Evolutionary conservation across 2,329 filamentous ascomycete genomes (phyloP), one percentile per base, ranked within the genome.

Genomic region (Cryphonectria parasitica): DNA sequence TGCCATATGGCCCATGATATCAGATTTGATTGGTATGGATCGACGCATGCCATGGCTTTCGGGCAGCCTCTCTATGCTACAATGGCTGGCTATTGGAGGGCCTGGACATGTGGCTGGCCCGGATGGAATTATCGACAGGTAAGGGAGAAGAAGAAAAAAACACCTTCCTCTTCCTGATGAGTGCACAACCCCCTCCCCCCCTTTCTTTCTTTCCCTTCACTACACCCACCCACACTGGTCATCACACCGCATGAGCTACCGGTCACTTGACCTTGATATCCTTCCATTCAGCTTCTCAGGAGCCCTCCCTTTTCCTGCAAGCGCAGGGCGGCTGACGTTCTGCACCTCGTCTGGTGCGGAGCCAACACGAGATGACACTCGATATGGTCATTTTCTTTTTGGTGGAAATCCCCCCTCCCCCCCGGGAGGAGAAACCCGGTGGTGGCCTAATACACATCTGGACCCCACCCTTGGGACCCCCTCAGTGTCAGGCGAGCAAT

Each of bases 1-100:
- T 86, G 89, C 88, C 76, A 79, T 93, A 67, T 97, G 92, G 90
- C 85, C 89, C 76, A 93, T 92, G 81, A 80, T 91, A 69, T 90
- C 90, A 73, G 90, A 89, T 79, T 81, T 97, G 73, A 82, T 94
- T 75, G 90, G 94, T 84, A 82, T 97, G 78, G 86, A 91, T 75
- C 81, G 84, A 74, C 92, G 94, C 80, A 97, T 97, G 94, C 95
- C 95, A 74, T 98, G 95, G 95, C 87, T 97, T 69, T 87, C 86
- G 78, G 93, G 93, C 78, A 83, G 88, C 75, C 80, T 96, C 72
- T 92, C 92, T 70, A 87, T 97, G 80, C 80, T 91, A 75, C 93
- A 96, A 82, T 91, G 92, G 85, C 86, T 89, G 75, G 86, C 90
- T 77, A 82, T 95, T 77, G 84, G 86, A 77, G 93, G 94, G 34